phyloP scores from a whole-genome alignment of 2,329 filamentous ascomycete species.

The Tolypocladium inflatum region DNA sequence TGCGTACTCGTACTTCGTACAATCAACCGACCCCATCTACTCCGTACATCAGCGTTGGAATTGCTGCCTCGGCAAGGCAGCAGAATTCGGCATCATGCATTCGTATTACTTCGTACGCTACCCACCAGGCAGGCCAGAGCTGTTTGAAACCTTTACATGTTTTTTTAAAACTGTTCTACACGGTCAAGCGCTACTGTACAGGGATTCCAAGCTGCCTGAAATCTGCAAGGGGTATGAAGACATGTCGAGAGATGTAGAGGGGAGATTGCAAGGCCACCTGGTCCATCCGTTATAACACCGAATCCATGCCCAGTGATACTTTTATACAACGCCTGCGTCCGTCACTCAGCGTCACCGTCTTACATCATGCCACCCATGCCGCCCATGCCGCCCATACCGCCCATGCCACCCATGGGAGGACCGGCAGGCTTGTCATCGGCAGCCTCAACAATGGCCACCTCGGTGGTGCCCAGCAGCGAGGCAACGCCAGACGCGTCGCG shows the following conservation, averaged over 20 bases:
- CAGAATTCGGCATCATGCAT: not conserved
- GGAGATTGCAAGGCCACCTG: slow-evolving; percentile 23
- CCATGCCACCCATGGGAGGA: slow-evolving; percentile 54
- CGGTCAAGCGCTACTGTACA: slow-evolving; percentile 24
- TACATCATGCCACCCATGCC: slow-evolving; percentile 58
- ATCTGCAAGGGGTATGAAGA: slow-evolving; percentile 19
- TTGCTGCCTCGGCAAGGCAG: slow-evolving; percentile 7
- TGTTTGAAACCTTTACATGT: not conserved
- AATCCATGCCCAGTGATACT: slow-evolving; percentile 31
- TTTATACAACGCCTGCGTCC: slow-evolving; percentile 16
- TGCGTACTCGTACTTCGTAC: too few relatives aligned
- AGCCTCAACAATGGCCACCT: slow-evolving; percentile 95
- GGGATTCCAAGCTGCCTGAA: slow-evolving; percentile 16
- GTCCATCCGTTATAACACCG: slow-evolving; percentile 32
- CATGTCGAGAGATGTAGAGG: slow-evolving; percentile 18
- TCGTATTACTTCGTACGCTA: too few relatives aligned
- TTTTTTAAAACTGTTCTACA: slow-evolving; percentile 17
- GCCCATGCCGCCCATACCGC: slow-evolving; percentile 55
- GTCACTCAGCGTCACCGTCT: slow-evolving; percentile 17
- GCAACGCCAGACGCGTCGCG: slow-evolving; percentile 93
- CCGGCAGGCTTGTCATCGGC: slow-evolving; percentile 77
- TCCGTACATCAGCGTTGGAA: not conserved
- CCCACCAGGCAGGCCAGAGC: not conserved
- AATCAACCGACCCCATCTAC: not conserved
- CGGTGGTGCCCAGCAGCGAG: slow-evolving; percentile 92